phyloP scores from a whole-genome alignment of 108 stramenopile genomes.

The Skeletonema tropicum region DNA sequence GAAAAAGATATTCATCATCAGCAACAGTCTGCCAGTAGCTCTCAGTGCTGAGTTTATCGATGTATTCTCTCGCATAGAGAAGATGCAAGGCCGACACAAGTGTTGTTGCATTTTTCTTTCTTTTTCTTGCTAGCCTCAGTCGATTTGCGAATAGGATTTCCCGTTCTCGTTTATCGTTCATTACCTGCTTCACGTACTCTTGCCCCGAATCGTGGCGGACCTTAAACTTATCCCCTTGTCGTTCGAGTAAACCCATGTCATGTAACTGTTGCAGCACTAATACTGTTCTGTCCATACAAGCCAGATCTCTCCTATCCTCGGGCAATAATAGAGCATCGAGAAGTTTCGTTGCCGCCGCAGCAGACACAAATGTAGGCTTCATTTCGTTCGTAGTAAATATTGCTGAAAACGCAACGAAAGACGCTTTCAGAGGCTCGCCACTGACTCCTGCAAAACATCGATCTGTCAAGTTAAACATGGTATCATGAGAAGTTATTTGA shows the following conservation, averaged over 20 bases:
- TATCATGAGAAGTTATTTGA: neutral
- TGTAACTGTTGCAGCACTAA: neutral
- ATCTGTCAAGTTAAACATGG: constrained; percentile 1
- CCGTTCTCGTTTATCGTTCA: neutral
- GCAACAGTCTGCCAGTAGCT: neutral
- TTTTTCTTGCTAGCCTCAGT: neutral
- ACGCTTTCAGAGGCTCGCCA: neutral
- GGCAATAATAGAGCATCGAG: neutral
- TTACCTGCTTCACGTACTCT: neutral
- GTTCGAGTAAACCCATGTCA: constrained; percentile 2
- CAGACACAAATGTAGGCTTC: neutral
- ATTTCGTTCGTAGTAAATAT: neutral
- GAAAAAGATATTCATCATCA: neutral
- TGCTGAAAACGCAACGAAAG: neutral
- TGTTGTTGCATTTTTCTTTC: neutral
- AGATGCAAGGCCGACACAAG: neutral
- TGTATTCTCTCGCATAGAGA: neutral
- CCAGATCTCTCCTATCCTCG: neutral
- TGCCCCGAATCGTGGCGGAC: neutral
- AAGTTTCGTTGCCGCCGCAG: neutral
- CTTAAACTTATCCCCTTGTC: neutral
- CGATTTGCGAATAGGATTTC: neutral
- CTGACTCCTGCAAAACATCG: neutral
- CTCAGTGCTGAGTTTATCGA: neutral
- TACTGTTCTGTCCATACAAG: neutral